A percentile compares a stretch with the other conserved stretches of the same genome.
These are phyloP conservation scores for Agaricus subrufescens DNA, from an alignment of 768 basidiomycete species.

Conservation along the genomic window DNA sequence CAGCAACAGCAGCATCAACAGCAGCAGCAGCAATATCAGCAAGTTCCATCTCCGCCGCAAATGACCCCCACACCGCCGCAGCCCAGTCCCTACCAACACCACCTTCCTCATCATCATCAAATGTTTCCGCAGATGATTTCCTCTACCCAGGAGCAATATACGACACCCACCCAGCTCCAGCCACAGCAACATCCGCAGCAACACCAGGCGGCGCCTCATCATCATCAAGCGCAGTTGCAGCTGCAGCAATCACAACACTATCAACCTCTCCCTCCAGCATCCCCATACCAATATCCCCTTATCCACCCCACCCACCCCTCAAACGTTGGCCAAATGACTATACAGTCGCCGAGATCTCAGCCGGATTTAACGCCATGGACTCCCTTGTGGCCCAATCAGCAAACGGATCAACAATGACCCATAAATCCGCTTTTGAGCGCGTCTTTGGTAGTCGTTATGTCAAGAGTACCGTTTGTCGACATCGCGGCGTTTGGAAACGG, in stretches of 20 bases:
- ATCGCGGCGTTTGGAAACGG: conserved; percentile 63
- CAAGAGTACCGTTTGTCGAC: conserved; percentile 69
- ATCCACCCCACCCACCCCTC: conserved; percentile 57
- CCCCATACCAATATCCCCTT: conserved; percentile 18
- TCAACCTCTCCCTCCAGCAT: conserved; percentile 13
- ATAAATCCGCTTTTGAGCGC: conserved; percentile 63
- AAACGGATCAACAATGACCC: conserved; percentile 43
- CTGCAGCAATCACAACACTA: too few species aligned
- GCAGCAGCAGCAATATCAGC: not conserved
- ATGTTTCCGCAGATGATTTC: conserved; percentile 9
- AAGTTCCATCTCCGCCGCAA: conserved; percentile 11
- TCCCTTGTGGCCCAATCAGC: conserved; percentile 31
- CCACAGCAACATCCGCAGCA: conserved; percentile 4
- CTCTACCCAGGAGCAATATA: conserved; percentile 10
- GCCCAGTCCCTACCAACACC: conserved; percentile 24
- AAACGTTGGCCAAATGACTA: conserved; percentile 80
- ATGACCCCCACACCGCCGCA: conserved; percentile 12
- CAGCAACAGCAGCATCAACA: not conserved
- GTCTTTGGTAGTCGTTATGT: conserved; percentile 70
- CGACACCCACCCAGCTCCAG: conserved; percentile 11
- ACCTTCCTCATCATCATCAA: conserved; percentile 15
- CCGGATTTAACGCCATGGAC: conserved; percentile 54
- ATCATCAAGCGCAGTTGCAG: too few species aligned
- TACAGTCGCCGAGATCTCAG: conserved; percentile 59
- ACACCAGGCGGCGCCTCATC: too few species aligned